A percentile compares a stretch with the other conserved stretches of the same genome.
phyloP scores from a whole-genome alignment of 768 basidiomycete genomes.

The Mycena amicta region DNA sequence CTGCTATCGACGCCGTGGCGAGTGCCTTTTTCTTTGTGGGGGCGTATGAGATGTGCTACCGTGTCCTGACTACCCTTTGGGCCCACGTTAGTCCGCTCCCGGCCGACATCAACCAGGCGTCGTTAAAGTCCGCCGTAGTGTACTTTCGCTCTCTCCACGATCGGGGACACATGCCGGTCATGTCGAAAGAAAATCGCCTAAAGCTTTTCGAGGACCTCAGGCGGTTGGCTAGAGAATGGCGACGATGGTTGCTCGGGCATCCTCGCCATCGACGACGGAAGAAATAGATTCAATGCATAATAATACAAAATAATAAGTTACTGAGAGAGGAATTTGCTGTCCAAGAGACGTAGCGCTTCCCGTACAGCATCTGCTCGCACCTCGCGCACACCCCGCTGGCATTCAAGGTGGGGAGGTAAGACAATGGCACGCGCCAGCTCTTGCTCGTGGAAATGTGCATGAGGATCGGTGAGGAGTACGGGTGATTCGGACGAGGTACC shows the following conservation, averaged over 20 bases:
- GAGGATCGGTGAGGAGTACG: conserved; percentile 55
- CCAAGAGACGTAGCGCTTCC: conserved; percentile 75
- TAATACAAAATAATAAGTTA: conserved; percentile 10
- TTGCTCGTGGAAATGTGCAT: conserved; percentile 52
- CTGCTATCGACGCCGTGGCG: conserved; percentile 69
- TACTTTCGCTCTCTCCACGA: conserved; percentile 49
- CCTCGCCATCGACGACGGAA: background rate
- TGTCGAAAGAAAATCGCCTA: conserved; percentile 36
- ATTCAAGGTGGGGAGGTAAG: conserved; percentile 57
- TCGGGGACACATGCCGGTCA: conserved; percentile 19
- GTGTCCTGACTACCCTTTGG: conserved; percentile 66
- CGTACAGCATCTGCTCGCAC: conserved; percentile 74
- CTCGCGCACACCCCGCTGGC: conserved; percentile 61
- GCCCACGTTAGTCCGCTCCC: conserved; percentile 64
- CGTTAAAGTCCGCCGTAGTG: conserved; percentile 48
- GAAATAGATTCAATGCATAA: conserved; percentile 2
- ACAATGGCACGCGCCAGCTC: conserved; percentile 37
- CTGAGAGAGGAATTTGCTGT: conserved; percentile 51
- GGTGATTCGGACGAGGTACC: conserved; percentile 34
- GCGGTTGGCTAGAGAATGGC: conserved; percentile 16
- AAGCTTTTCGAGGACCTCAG: conserved; percentile 42
- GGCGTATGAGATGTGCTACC: conserved; percentile 50
- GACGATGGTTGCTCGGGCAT: conserved; percentile 3
- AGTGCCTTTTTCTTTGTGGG: conserved; percentile 67
- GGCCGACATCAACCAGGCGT: conserved; percentile 41